Evolutionary conservation across 2,329 filamentous ascomycete species (phyloP).

Genomic region (Neonectria punicea): DNA sequence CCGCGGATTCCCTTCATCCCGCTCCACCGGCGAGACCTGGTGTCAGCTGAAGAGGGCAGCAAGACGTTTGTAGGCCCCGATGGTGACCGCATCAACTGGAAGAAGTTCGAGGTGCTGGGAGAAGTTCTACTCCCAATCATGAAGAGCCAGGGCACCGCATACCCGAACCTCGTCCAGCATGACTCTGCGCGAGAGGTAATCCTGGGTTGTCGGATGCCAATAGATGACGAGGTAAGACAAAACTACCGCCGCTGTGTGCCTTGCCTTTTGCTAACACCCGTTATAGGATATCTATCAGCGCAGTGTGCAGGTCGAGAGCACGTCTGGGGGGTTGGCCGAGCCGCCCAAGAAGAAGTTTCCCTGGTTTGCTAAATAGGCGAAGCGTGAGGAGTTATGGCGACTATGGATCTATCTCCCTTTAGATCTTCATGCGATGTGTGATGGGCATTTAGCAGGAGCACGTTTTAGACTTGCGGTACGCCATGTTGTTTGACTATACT

Average conservation of each 20-base stretch:
- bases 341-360: conserved; percentile 72
- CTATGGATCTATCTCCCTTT: conserved; percentile 24
- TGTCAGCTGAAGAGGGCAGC: conserved; percentile 92
- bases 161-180: conserved; percentile 75
- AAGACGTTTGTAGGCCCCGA: conserved; percentile 83
- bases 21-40: conserved; percentile 87
- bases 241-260: too few species aligned
- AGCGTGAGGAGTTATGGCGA: conserved; percentile 42
- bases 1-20: conserved; percentile 95
- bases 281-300: conserved; percentile 72
- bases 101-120: conserved; percentile 95
- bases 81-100: conserved; percentile 90
- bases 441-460: conserved; percentile 26
- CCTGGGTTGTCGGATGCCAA: conserved; percentile 81
- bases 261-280: conserved; percentile 36
- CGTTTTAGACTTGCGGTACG: conserved; percentile 38
- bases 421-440: conserved; percentile 10
- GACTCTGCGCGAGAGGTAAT: conserved; percentile 79
- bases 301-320: conserved; percentile 68
- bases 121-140: conserved; percentile 92
- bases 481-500: conserved; percentile 16
- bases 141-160: conserved; percentile 87
- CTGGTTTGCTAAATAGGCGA: conserved; percentile 66
- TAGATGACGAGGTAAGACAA: conserved; percentile 84
- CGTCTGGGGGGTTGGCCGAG: conserved; percentile 57